Conservation (phyloP, 169 alveolate genomes). For the Theileria annulata region DNA sequence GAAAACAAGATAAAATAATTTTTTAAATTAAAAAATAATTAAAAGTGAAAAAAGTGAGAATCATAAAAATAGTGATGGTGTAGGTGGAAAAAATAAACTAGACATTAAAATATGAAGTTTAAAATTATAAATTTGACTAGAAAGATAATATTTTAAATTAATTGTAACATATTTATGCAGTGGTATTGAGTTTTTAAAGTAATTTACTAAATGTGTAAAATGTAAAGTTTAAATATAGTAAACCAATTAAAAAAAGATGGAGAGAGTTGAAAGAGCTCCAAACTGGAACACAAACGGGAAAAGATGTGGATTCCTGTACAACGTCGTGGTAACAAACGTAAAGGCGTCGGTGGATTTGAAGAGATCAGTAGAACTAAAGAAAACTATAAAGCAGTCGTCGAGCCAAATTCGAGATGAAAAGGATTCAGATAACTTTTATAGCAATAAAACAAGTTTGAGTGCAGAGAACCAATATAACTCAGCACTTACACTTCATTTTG, state of each 20-base stretch:
- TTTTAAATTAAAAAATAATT: background rate
- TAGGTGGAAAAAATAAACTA: background rate
- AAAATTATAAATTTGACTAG: background rate
- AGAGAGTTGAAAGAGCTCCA: slow-evolving; percentile 25
- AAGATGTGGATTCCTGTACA: slow-evolving; percentile 82
- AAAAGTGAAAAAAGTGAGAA: background rate
- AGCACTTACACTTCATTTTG: slow-evolving; percentile 59
- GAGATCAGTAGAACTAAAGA: slow-evolving; percentile 11
- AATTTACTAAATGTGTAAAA: slow-evolving; percentile 5
- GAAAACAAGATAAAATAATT: no score
- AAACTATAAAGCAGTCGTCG: background rate
- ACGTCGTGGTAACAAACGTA: slow-evolving; percentile 80
- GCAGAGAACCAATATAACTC: slow-evolving; percentile 24
- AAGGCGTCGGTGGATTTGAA: slow-evolving; percentile 40
- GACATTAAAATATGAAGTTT: background rate
- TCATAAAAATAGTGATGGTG: slow-evolving; percentile 2
- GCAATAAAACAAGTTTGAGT: background rate
- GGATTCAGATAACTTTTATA: slow-evolving; percentile 18
- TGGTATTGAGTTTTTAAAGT: background rate
- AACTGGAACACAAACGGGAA: slow-evolving; percentile 68
- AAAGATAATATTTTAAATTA: background rate
- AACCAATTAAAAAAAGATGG: slow-evolving; percentile 19
- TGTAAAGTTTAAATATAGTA: background rate
- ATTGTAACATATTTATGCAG: background rate
- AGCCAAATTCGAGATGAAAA: background rate